Base-by-base conservation (phyloP, 2,329 filamentous ascomycete genomes). In the Elsinoe perseae region DNA sequence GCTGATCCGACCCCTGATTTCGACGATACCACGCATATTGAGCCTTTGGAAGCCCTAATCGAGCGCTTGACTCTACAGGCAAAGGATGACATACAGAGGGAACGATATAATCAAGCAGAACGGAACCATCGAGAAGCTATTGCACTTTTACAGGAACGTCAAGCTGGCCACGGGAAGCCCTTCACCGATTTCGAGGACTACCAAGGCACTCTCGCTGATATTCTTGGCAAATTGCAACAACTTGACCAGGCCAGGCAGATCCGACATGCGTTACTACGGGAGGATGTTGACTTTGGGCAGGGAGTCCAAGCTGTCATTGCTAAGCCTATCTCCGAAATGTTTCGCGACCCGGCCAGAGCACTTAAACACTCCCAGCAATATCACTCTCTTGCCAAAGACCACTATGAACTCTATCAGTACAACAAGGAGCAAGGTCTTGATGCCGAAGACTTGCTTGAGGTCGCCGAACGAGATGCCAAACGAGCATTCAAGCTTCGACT, bases 401-500 rank as follows among this genome's bases (percentile, higher is more conserved):
- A 50, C 28, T 30, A 50, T 27, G 28, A 50, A 5, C 23, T 30
- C 9, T 50, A 48, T 48, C 54, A 21, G 16, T 56, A 56, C 32
- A 34, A 52, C 30, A 52, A 52, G 30, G 48, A 52, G 25, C 48
- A 52, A 12, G 28, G 18, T n/a, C n/a, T 52, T 3, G 48, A 52
- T 12, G 23, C 16, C 10, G 48, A 52, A n/a, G 16, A 38, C 16
- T 9, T 52, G 18, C 18, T 56, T 9, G 40, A 56, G 20, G 30
- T 40, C 5, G 54, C 54, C 23, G 54, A 56, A 25, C 14, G 44
- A 12, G 42, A 56, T 30, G 54, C 54, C 2, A 56, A 56, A 21
- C 25, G 54, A 21, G 54, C 54, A 2, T 56, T 56, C 43, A 56
- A 56, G 32, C 44, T 40, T 20, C 28, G 54, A n/a, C 7, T 27